Evolutionary conservation across 2,329 filamentous ascomycete genomes (phyloP).

Genomic region (Cytospora schulzeri): DNA sequence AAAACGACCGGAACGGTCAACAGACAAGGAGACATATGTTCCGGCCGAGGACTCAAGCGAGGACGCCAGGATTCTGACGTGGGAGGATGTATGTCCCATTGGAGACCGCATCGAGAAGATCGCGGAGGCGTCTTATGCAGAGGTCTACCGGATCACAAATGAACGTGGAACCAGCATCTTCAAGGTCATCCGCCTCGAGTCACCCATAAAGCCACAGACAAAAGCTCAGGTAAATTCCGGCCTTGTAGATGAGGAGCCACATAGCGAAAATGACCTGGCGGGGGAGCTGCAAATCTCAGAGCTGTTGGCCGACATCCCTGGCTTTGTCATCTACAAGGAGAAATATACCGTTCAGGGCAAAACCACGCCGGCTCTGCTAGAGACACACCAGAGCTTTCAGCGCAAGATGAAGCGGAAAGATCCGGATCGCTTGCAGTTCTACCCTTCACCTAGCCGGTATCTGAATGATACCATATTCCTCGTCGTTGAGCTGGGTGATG

Average conservation of each 20-base stretch:
- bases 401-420: constrained; percentile 56
- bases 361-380: constrained; percentile 54
- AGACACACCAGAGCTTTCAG: constrained; percentile 63
- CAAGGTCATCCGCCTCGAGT: constrained; percentile 63
- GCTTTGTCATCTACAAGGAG: constrained; percentile 68
- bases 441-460: constrained; percentile 63
- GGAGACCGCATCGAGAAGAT: constrained; percentile 62
- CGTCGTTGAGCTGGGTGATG: constrained; percentile 65
- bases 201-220: constrained; percentile 59
- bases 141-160: constrained; percentile 66
- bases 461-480: constrained; percentile 60
- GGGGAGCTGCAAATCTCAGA: constrained; percentile 66
- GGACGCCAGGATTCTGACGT: constrained; percentile 45
- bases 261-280: constrained; percentile 54
- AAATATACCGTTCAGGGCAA: constrained; percentile 61
- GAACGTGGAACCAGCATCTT: constrained; percentile 63
- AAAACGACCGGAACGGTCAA: background rate
- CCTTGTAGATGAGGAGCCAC: constrained; percentile 61
- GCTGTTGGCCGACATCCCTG: constrained; percentile 63
- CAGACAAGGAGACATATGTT: background rate
- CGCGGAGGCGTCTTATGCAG: constrained; percentile 67
- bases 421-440: constrained; percentile 60
- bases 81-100: constrained; percentile 59
- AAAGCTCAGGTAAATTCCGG: constrained; percentile 56
- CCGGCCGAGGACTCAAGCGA: background rate